Percentiles rank a stretch among this genome's conserved stretches.
phyloP scores from a whole-genome alignment of 768 basidiomycete species.

The Pulveroboletus sp. region DNA sequence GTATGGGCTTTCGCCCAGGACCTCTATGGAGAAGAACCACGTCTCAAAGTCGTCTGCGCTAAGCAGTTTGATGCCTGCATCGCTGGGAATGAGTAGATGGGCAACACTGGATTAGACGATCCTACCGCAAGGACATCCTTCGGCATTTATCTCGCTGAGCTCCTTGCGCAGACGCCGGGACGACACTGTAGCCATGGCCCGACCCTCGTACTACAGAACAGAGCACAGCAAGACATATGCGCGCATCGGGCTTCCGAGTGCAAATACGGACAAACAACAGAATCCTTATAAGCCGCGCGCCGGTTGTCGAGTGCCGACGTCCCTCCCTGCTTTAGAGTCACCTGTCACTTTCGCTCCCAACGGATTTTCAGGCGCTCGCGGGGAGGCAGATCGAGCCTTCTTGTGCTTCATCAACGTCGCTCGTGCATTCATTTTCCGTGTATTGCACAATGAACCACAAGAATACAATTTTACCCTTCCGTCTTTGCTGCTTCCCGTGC shows the following conservation, averaged over 20 bases:
- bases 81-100: conserved; percentile 1
- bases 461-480: conserved; percentile 25
- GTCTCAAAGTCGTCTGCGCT: conserved; percentile 74
- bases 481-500: conserved; percentile 39
- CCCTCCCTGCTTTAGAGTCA: conserved; percentile 71
- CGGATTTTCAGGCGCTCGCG: conserved; percentile 65
- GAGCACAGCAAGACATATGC: conserved; percentile 2
- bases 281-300: conserved; percentile 25
- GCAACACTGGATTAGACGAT: background rate
- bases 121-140: conserved; percentile 67
- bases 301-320: conserved; percentile 29
- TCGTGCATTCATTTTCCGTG: conserved; percentile 12
- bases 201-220: conserved; percentile 15
- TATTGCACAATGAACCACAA: conserved; percentile 21
- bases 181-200: conserved; percentile 60
- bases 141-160: conserved; percentile 60
- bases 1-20: conserved; percentile 82
- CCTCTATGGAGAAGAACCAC: conserved; percentile 79
- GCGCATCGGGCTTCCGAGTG: conserved; percentile 8
- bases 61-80: conserved; percentile 66
- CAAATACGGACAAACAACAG: conserved; percentile 40
- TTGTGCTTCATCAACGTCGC: conserved; percentile 21
- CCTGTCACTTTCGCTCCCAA: conserved; percentile 48
- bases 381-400: conserved; percentile 51
- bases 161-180: conserved; percentile 68